phyloP scores from a whole-genome alignment of 1,284 basidiomycete genomes.

The Sporisorium scitamineum region DNA sequence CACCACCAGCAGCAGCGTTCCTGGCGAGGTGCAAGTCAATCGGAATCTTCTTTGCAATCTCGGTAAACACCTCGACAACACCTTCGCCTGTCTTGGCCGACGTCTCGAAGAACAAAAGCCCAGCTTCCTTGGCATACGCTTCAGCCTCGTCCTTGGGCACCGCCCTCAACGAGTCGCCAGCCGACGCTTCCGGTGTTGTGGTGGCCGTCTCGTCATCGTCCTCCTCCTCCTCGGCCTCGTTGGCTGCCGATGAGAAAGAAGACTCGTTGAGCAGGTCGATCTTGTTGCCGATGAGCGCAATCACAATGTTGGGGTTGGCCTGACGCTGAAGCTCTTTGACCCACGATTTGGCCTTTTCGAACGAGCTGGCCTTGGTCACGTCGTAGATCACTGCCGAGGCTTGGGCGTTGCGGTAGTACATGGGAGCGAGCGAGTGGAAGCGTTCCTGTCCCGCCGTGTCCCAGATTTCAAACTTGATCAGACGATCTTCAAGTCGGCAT shows the following conservation, averaged over 20 bases:
- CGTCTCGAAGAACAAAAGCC: conserved; percentile 96
- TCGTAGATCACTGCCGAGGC: conserved; percentile 99
- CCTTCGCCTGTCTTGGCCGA: conserved; percentile 98
- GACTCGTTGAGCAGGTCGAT: conserved; percentile 84
- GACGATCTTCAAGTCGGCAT: conserved; percentile 77
- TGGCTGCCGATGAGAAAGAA: conserved; percentile 69
- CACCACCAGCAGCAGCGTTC: conserved; percentile 34
- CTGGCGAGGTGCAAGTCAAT: conserved; percentile 57
- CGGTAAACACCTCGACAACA: conserved; percentile 96
- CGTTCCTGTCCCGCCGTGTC: conserved; percentile 95
- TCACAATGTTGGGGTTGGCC: conserved; percentile 98
- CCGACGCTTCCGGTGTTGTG: conserved; percentile 37
- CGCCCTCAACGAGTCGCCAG: conserved; percentile 51
- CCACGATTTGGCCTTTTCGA: conserved; percentile 99
- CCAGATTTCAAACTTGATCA: conserved; percentile 95
- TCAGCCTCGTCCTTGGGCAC: conserved; percentile 83
- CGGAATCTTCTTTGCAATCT: conserved; percentile 72
- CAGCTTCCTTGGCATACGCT: conserved; percentile 92
- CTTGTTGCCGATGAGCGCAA: conserved; percentile 72
- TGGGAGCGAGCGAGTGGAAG: conserved; percentile 91
- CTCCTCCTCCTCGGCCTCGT: conserved; percentile 31
- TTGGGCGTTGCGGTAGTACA: conserved; percentile 99
- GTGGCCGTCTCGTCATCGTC: conserved; percentile 72
- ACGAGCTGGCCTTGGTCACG: conserved; percentile 86
- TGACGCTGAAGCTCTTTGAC: conserved; percentile 99